phyloP scores from a whole-genome alignment of 768 basidiomycete species.

The Leccinum boreale region DNA sequence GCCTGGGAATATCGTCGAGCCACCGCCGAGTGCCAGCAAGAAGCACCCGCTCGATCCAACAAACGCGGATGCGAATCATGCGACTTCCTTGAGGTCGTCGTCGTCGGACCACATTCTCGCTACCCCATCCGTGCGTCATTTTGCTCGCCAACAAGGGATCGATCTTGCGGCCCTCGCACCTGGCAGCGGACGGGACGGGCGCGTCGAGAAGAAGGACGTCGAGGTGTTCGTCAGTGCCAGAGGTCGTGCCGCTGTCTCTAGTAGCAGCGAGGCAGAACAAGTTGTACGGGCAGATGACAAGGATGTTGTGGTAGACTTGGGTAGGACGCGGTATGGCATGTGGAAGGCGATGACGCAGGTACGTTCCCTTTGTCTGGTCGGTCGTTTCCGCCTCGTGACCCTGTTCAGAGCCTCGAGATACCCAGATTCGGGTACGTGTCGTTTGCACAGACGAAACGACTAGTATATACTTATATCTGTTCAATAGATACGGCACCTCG shows the following conservation, averaged over 20 bases:
- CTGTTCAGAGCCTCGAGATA: slow-evolving; percentile 69
- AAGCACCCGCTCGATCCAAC: slow-evolving; percentile 69
- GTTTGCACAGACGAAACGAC: neutral
- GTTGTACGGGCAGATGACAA: slow-evolving; percentile 2
- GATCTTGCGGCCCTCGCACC: slow-evolving; percentile 55
- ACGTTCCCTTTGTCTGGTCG: slow-evolving; percentile 4
- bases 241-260: slow-evolving; percentile 4
- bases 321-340: slow-evolving; percentile 78
- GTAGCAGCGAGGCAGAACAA: neutral
- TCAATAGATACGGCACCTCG: slow-evolving; percentile 62
- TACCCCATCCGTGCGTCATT: slow-evolving; percentile 74
- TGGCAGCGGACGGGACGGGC: slow-evolving; percentile 71
- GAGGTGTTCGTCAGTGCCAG: slow-evolving; percentile 45
- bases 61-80: slow-evolving; percentile 12
- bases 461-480: neutral
- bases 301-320: slow-evolving; percentile 39
- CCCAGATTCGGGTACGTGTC: slow-evolving; percentile 73
- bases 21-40: slow-evolving; percentile 8
- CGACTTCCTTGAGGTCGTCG: slow-evolving; percentile 10
- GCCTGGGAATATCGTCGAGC: neutral
- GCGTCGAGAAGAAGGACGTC: slow-evolving; percentile 81
- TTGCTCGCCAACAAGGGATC: slow-evolving; percentile 58
- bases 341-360: slow-evolving; percentile 90
- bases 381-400: neutral
- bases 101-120: slow-evolving; percentile 49